Base-by-base conservation (phyloP, 1,139 yeast genomes). In the Candida tropicalis region DNA sequence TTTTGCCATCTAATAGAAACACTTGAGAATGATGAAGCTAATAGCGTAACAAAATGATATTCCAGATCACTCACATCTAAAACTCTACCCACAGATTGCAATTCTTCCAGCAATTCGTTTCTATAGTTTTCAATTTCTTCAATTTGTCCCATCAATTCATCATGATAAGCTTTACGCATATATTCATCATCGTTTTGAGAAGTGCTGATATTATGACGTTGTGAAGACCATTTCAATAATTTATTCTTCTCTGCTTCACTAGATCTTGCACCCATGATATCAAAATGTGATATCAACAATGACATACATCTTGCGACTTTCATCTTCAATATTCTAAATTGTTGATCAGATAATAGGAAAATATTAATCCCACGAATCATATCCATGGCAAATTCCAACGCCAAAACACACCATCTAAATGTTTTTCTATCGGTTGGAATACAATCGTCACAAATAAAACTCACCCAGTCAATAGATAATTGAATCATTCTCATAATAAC, bases 1-100 rank as follows among this genome's bases (percentile, higher is more conserved):
- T 93, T 95, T 62, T 93, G 97, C 99, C 99, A 93, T 62, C 97
- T 82, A 49, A 93, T 90, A 1, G 97, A 86, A 24, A 91, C 87
- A 58, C 91, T 86, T 0, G 96, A 87, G 55, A 91, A 86, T 0
- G 96, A 87, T 0, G 97, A 87, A 0, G 97, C 96, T 48, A 95
- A 74, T 44, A 89, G 81, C 1, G 95, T 81, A 31, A 93, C 80
- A 57, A 86, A 87, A 60, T 91, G 96, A 56, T 90, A 87, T 56
- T 90, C 97, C 51, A 86, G 82, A 58, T 87, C 93, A 2, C 86
- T 78, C 38, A 86, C 93, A 63, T 93, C 98, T 46, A 93, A 70
- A 1, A 93, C 97, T 58, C 91, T 80, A 40, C 99, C 99, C 39
- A 88, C 86, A 22, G 82, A 73, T 49, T 73, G 79, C 33, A 66